Percentiles rank a stretch among this genome's conserved stretches.
phyloP scores from a whole-genome alignment of 441 rosid species.

The Syzygium syzygioides region DNA sequence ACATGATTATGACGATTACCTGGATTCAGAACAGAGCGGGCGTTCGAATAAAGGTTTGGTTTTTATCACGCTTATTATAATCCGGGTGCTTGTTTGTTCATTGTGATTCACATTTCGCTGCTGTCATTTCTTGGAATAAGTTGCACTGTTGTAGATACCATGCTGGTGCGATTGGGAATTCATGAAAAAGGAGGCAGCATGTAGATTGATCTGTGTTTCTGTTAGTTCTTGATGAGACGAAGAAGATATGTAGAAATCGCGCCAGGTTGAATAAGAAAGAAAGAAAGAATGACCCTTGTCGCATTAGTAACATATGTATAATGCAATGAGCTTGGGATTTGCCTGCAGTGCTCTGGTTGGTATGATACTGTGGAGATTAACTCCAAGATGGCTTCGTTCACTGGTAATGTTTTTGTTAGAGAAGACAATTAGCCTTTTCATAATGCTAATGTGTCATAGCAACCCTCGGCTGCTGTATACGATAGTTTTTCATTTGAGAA shows the following conservation, averaged over 20 bases:
- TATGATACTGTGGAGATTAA: not conserved
- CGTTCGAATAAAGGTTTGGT: not conserved
- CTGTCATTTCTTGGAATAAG: not conserved
- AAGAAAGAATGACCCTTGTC: not conserved
- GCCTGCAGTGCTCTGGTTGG: not conserved
- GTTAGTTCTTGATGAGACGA: not conserved
- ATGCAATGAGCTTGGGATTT: not conserved
- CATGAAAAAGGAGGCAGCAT: not conserved
- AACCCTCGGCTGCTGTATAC: not conserved
- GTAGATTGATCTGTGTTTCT: not conserved
- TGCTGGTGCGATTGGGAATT: not conserved
- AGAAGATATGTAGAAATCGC: not conserved
- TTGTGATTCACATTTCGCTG: not conserved
- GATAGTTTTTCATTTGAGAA: not conserved
- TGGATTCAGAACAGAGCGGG: not conserved
- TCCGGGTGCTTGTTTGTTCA: not conserved
- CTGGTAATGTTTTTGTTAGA: not conserved
- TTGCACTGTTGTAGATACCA: not conserved
- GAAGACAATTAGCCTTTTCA: not conserved
- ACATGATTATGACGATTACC: not conserved
- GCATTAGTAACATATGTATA: not conserved
- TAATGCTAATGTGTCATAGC: not conserved
- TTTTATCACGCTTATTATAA: not conserved
- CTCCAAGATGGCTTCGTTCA: not conserved
- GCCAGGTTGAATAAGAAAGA: not conserved